Evolutionary conservation across 106 monocot genomes (phyloP).

Genomic region (Iris macrosiphon): DNA sequence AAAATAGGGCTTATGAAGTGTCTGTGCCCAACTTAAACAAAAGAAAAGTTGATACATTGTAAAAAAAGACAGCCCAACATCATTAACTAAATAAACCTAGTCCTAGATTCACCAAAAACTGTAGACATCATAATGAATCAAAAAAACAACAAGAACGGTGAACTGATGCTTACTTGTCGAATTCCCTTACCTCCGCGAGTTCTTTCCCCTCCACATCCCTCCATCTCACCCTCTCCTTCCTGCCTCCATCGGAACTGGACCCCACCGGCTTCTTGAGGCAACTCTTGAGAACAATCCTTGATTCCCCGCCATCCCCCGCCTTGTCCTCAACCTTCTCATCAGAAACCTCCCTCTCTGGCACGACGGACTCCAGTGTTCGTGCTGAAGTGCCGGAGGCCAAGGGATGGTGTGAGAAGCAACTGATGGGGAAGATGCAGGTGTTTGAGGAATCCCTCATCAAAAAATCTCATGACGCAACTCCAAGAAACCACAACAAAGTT

Average conservation of each 20-base stretch:
- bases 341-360: not conserved
- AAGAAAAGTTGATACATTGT: no score
- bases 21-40: no score
- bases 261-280: conserved; percentile 35
- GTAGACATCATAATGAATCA: no score
- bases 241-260: not conserved
- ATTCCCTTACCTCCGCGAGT: conserved; percentile 52
- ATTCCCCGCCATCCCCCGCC: conserved; percentile 20
- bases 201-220: conserved; percentile 55
- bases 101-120: no score
- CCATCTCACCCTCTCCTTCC: conserved; percentile 51
- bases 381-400: not conserved
- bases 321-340: conserved; percentile 23
- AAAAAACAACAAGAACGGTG: no score
- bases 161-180: no score
- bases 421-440: no score
- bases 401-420: conserved; percentile 2
- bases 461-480: no score
- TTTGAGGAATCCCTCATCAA: conserved; percentile 7
- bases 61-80: no score
- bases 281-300: conserved; percentile 32
- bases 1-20: no score
- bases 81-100: no score
- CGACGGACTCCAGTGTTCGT: not conserved
- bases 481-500: no score